These are phyloP conservation scores for Globisporangium takayamanum DNA, from an alignment of 352 stramenopile species.

Conservation along the genomic window DNA sequence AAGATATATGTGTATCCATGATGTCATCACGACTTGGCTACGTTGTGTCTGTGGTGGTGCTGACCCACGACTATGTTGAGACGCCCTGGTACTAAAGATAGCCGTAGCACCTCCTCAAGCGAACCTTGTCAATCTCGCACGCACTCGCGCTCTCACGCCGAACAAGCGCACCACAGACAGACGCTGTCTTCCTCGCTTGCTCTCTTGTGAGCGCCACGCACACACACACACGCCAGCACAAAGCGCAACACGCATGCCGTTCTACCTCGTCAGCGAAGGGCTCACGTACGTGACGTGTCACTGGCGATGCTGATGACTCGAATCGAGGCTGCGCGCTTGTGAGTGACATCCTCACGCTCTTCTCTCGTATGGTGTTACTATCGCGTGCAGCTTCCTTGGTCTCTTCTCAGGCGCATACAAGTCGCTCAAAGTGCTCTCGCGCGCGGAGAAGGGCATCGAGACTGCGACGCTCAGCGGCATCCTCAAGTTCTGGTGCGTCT, in stretches of 20 bases:
- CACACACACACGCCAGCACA: not conserved
- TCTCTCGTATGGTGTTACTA: not conserved
- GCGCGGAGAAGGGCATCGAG: conserved; percentile 47
- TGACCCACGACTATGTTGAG: too few relatives aligned
- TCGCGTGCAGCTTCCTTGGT: conserved; percentile 31
- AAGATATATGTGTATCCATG: not conserved
- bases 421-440: conserved; percentile 64
- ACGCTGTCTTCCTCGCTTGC: too few relatives aligned
- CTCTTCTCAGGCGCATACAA: conserved; percentile 60
- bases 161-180: too few relatives aligned
- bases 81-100: too few relatives aligned
- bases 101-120: too few relatives aligned
- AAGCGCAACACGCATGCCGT: conserved; percentile 30
- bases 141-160: too few relatives aligned
- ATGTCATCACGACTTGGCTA: too few relatives aligned
- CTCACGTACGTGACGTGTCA: conserved; percentile 36
- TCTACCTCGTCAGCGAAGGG: conserved; percentile 66
- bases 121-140: too few relatives aligned
- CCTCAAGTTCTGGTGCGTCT: conserved; percentile 53
- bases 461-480: conserved; percentile 36
- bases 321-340: not conserved
- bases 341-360: too few relatives aligned
- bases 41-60: too few relatives aligned
- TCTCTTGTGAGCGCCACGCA: too few relatives aligned
- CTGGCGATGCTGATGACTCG: not conserved